A percentile compares a stretch with the other conserved stretches of the same genome.
phyloP scores from a whole-genome alignment of 2,329 filamentous ascomycete genomes.

The Torrubiellomyces zombiae region DNA sequence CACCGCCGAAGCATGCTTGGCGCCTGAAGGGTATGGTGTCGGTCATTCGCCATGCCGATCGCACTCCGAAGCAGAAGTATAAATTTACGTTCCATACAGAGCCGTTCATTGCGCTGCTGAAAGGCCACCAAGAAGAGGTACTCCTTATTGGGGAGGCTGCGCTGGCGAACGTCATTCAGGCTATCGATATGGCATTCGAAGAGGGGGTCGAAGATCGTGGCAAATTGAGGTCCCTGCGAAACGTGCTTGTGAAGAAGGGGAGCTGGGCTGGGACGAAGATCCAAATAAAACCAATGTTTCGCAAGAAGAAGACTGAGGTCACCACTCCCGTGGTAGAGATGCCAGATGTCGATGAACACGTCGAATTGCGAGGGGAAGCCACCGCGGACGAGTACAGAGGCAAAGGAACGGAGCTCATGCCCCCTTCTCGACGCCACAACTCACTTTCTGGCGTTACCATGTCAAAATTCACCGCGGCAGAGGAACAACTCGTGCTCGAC shows the following conservation, averaged over 20 bases:
- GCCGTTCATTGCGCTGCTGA: slow-evolving; percentile 86
- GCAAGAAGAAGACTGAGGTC: slow-evolving; percentile 62
- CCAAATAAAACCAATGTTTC: slow-evolving; percentile 98
- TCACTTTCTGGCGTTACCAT: slow-evolving; percentile 82
- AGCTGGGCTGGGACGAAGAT: slow-evolving; percentile 93
- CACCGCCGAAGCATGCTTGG: slow-evolving; percentile 81
- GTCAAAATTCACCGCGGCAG: slow-evolving; percentile 82
- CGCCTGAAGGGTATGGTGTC: slow-evolving; percentile 96
- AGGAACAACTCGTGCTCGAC: slow-evolving; percentile 84
- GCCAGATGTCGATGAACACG: slow-evolving; percentile 12
- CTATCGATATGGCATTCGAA: slow-evolving; percentile 64
- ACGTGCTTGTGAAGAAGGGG: slow-evolving; percentile 82
- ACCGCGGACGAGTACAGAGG: slow-evolving; percentile 9
- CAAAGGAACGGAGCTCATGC: slow-evolving; percentile 5
- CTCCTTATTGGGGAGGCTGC: slow-evolving; percentile 84
- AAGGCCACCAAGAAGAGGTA: slow-evolving; percentile 92
- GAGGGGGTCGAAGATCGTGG: slow-evolving; percentile 68
- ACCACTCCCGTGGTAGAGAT: slow-evolving; percentile 20
- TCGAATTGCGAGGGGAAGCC: slow-evolving; percentile 9
- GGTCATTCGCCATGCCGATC: slow-evolving; percentile 88
- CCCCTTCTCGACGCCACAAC: slow-evolving; percentile 50
- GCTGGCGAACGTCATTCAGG: slow-evolving; percentile 72
- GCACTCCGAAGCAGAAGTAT: slow-evolving; percentile 97
- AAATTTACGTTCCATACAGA: slow-evolving; percentile 98
- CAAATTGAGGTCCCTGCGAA: slow-evolving; percentile 74